Base-by-base conservation (phyloP, 2,329 filamentous ascomycete genomes). In the Aspergillus costaricaensis region DNA sequence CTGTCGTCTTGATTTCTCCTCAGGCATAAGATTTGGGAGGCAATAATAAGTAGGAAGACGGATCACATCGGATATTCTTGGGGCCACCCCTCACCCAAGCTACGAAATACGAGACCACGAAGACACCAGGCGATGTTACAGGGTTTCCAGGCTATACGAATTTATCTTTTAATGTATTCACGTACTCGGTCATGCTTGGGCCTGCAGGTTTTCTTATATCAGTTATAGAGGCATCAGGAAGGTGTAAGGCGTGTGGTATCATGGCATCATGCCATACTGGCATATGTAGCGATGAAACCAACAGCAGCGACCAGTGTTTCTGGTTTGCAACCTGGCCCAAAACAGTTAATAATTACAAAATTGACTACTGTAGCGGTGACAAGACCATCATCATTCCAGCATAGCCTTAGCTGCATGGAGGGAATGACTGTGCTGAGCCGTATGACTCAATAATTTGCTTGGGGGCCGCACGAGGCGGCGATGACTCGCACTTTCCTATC, bases 1-100 rank as follows among this genome's bases (percentile, higher is more conserved):
- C 88, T 61, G 88, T 91, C 57, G 87, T 91, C 61, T 81, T 91
- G 70, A 89, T 90, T 69, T 90, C 88, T 57, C 88, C 88, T 14
- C 84, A 86, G 67, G 82, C 80, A 57, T 78, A 68, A 72, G 47
- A 57, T 17, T 44, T 41, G 21, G 21, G 25, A 55, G 23, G 50
- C 23, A 36, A 36, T 36, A 36, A 38, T 21, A 44, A 23, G 17
- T 12, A 52, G 27, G 23, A 25, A 50, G n/a, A 36, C 17, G 48
- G 52, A 44, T 55, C 9, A 44, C 39, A 23, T 47, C 21, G 25
- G 52, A 55, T 27, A 30, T 25, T 32, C n/a, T 43, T 43, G 43
- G 21, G 27, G 27, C 53, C 39, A 47, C 15, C n/a, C 39, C 14
- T 32, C 19, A 4, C 25, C 39, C 43, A 30, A 39, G 53, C 53